Evolutionary conservation across 2,329 filamentous ascomycete species (phyloP).

Genomic region (Harringtonia lauricola): DNA sequence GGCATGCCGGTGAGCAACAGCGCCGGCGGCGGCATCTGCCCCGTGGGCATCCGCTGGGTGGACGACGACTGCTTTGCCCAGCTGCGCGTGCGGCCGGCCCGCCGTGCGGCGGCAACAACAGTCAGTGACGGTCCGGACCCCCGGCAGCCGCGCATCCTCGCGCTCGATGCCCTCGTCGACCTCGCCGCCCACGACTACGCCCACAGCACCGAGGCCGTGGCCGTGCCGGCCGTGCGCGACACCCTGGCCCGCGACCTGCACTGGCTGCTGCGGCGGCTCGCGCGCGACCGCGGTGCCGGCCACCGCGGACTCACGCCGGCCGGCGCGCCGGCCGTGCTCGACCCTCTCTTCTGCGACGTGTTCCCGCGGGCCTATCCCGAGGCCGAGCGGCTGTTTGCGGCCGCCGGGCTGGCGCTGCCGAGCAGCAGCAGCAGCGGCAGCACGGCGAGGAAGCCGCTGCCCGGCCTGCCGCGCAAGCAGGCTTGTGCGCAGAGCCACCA

Average conservation of each 20-base stretch:
- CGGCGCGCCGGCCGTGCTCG: conserved; percentile 8
- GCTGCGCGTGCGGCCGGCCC: no score
- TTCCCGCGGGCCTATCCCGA: conserved; percentile 15
- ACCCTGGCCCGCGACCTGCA: conserved; percentile 19
- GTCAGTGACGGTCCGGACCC: no score
- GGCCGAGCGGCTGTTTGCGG: conserved; percentile 17
- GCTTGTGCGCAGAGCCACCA: no score
- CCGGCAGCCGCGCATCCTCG: conserved; percentile 15
- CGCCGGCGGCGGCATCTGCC: conserved; percentile 17
- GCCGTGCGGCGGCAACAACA: no score
- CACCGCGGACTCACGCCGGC: conserved; percentile 2
- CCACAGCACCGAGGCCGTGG: neutral
- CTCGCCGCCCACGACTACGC: conserved; percentile 22
- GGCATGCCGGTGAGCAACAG: conserved; percentile 18
- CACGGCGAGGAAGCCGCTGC: no score
- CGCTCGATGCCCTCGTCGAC: conserved; percentile 23
- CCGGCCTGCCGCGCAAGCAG: no score
- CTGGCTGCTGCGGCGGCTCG: conserved; percentile 24
- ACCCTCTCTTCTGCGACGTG: conserved; percentile 12
- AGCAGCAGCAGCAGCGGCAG: no score
- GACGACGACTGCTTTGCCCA: conserved; percentile 10
- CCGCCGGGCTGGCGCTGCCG: conserved; percentile 15
- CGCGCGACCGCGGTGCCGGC: neutral
- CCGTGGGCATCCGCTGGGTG: conserved; percentile 26
- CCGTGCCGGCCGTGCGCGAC: neutral